A percentile compares a stretch with the other conserved stretches of the same genome.
These are phyloP conservation scores for Taphrina sp. DNA, from an alignment of 1,139 yeast genomes.

Conservation along the genomic window DNA sequence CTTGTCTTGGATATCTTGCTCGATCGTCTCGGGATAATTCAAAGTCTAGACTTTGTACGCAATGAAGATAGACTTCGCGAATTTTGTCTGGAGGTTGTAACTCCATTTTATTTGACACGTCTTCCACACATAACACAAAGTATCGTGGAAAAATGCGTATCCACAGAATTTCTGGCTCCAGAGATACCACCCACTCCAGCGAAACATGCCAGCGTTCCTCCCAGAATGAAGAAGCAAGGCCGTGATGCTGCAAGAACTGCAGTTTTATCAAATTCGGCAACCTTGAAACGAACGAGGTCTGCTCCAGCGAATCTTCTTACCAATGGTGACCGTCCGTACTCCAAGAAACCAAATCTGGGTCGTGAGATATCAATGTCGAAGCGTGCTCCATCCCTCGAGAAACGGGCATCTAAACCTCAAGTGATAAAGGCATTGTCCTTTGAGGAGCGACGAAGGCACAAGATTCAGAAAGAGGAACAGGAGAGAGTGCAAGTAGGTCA, in stretches of 20 bases:
- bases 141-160: constrained; percentile 14
- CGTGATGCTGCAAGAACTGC: background rate
- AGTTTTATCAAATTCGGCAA: too few relatives aligned
- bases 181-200: constrained; percentile 12
- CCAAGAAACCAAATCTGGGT: constrained; percentile 20
- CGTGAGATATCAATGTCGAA: constrained; percentile 27
- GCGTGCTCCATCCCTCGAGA: constrained; percentile 10
- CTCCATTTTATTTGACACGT: constrained; percentile 13
- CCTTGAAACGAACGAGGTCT: constrained; percentile 17
- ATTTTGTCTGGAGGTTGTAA: constrained; percentile 24
- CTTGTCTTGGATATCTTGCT: constrained; percentile 11
- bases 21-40: constrained; percentile 18
- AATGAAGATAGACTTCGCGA: constrained; percentile 16
- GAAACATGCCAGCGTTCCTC: too few relatives aligned
- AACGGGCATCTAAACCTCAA: background rate
- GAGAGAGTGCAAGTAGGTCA: constrained; percentile 23
- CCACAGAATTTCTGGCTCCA: constrained; percentile 17
- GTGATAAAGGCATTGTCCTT: constrained; percentile 1
- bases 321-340: too few relatives aligned
- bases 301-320: constrained; percentile 26
- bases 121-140: constrained; percentile 4
- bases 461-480: constrained; percentile 11
- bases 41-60: constrained; percentile 2
- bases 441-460: constrained; percentile 17
- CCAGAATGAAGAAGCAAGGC: background rate